Conservation (phyloP, 495 filamentous ascomycete genomes). For the Geopyxis carbonaria region DNA sequence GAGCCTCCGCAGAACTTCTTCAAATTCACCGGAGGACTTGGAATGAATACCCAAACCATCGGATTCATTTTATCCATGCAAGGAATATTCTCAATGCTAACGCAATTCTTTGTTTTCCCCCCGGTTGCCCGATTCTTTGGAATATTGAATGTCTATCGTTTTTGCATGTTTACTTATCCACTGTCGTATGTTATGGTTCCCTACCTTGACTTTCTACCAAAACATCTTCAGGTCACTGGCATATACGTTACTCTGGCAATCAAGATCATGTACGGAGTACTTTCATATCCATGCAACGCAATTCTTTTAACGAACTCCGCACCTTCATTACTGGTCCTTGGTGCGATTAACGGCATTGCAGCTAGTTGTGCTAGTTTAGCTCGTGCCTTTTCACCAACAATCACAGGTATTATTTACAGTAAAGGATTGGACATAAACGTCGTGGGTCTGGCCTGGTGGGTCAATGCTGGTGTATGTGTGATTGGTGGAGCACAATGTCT, state of each 20-base stretch:
- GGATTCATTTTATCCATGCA: conserved; percentile 77
- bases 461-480: conserved; percentile 55
- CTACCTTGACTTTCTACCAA: conserved; percentile 72
- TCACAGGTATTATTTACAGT: conserved; percentile 73
- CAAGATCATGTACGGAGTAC: conserved; percentile 74
- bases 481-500: conserved; percentile 39
- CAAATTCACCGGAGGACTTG: conserved; percentile 77
- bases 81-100: conserved; percentile 73
- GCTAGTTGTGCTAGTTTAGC: conserved; percentile 76
- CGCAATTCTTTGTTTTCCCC: conserved; percentile 70
- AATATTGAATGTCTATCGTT: conserved; percentile 58
- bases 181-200: conserved; percentile 73
- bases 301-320: conserved; percentile 75
- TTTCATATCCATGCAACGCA: conserved; percentile 71
- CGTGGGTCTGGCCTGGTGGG: conserved; percentile 86
- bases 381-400: conserved; percentile 70
- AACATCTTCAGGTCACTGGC: conserved; percentile 46
- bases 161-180: conserved; percentile 68
- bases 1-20: conserved; percentile 38
- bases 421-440: conserved; percentile 61
- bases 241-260: conserved; percentile 60
- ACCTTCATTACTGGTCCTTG: conserved; percentile 61
- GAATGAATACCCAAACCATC: conserved; percentile 60
- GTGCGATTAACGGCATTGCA: conserved; percentile 82
- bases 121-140: conserved; percentile 54